Conservation (phyloP, 495 filamentous ascomycete species). For the Neurospora sp. region DNA sequence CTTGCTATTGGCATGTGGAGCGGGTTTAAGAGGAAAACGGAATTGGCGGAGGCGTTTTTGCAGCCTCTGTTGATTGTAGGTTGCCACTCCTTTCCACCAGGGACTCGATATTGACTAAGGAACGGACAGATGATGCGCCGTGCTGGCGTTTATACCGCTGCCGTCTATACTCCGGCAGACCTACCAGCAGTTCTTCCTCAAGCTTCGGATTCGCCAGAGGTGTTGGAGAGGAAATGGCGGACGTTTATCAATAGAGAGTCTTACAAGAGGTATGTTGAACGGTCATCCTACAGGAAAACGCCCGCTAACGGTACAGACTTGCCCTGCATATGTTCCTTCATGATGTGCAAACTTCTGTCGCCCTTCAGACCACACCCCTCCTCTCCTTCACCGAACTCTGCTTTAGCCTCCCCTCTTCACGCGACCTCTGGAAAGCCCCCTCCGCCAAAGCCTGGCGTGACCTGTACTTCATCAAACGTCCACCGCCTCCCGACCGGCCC, state of each 20-base stretch:
- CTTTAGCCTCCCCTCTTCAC: slow-evolving; percentile 40
- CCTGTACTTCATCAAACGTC: slow-evolving; percentile 21
- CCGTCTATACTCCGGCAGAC: not conserved
- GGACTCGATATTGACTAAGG: not conserved
- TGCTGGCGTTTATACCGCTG: slow-evolving; percentile 16
- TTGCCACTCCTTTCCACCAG: not conserved
- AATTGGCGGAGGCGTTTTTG: slow-evolving; percentile 49
- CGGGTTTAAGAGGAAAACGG: slow-evolving; percentile 49
- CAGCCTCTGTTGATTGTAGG: slow-evolving; percentile 37
- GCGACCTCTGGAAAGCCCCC: slow-evolving; percentile 41
- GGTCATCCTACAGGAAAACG: not conserved
- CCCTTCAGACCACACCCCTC: slow-evolving; percentile 38
- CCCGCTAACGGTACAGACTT: slow-evolving; percentile 24
- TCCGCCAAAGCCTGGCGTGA: slow-evolving; percentile 42
- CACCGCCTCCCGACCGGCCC: not conserved
- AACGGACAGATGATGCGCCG: slow-evolving; percentile 26
- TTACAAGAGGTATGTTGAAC: slow-evolving; percentile 14
- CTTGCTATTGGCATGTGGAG: slow-evolving; percentile 51
- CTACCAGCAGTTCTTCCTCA: slow-evolving; percentile 12
- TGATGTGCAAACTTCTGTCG: slow-evolving; percentile 43
- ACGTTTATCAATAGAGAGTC: slow-evolving; percentile 33
- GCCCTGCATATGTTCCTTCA: slow-evolving; percentile 43
- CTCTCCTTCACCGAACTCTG: slow-evolving; percentile 49
- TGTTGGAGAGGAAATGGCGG: slow-evolving; percentile 43
- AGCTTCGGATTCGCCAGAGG: slow-evolving; percentile 28